Base-by-base conservation (phyloP, 2,329 filamentous ascomycete genomes). In the Claviceps cyperi region DNA sequence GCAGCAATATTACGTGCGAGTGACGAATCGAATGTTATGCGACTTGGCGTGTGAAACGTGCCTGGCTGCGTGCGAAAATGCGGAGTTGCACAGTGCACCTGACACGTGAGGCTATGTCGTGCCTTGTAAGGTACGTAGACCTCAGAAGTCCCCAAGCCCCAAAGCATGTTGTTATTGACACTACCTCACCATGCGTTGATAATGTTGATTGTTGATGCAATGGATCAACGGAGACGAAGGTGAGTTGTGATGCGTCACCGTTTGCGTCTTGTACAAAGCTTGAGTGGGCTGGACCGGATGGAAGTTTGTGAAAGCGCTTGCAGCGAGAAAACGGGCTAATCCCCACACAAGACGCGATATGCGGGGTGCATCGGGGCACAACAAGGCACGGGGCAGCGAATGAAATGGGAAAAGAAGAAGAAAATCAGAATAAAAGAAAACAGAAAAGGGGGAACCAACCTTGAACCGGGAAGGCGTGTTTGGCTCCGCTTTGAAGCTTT, bases 121-220 rank as follows among this genome's bases (percentile, higher is more conserved):
- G 22, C 21, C 5, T 24, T 24, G 24, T 24, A 24, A 24, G 24
- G 24, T 24, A 24, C 24, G 39, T 19, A 24, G 13, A 43, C 2
- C n/a, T 24, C 17, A 35, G 9, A 52, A 57, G 50, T n/a, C 55
- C 56, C 50, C 53, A 47, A 50, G n/a, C n/a, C n/a, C 21, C 21
- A 21, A 21, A 53, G 50, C 43, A 44, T 32, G 43, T 28, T 32
- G 43, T 44, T 24, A 44, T 15, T 24, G 3, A 19, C 43, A 24
- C 53, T 55, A 32, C 28, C 28, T 11, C 9, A 32, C 4, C 28
- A 32, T 9, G 28, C 28, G 28, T 32, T 32, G 28, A 32, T 11
- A 11, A 11, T 32, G 9, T 11, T 32, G 28, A 32, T 32, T 32
- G 28, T 32, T 32, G 28, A 32, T 32, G 28, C 28, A 32, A 32